Evolutionary conservation across 2,329 filamentous ascomycete species (phyloP), one percentile per base, ranked within the genome.

Genomic region (Penicillium olsonii): DNA sequence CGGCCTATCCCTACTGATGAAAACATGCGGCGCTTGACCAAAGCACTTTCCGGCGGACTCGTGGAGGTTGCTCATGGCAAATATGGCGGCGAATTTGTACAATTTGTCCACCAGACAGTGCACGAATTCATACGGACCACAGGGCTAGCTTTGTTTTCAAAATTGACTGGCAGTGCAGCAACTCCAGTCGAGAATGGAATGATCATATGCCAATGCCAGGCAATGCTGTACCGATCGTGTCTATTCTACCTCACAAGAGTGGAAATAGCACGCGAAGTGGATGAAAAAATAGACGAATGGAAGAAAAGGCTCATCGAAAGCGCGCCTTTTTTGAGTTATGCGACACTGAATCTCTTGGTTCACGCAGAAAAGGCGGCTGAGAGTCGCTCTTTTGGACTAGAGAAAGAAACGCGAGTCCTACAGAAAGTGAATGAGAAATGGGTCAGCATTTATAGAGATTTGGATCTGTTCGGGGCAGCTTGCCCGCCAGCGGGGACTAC

Each of bases 21-120:
- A 19, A 2, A 8, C 15, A 48, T 48, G 39, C 37, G 37, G 33
- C 45, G 22, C 31, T 42, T 31, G 37, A 31, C 42, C 19, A 48
- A 42, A 19, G 33, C 33, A 4, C 45, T 48, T 48, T 35, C 45
- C 20, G 39, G 45, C 42, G 45, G 45, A 46, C 17, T 46, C 9
- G 37, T 37, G n/a, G 44, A 46, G 18, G 15, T 46, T 10, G 15
- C 34, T 12, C 9, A 10, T 5, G 29, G 12, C 24, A 37, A 29
- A 14, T 29, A 20, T 4, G 6, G 6, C 2, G 11, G 37, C 22
- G 22, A 42, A 1, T 7, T 7, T 7, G 7, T 37, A 18, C 34
- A 37, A 9, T n/a, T 42, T 12, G 45, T 48, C 1, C 39, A 48
- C 33, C 27, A 42, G 38, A 37, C 45, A 14, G 45, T 48, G 20